Evolutionary conservation across 768 basidiomycete species (phyloP), one percentile per base, ranked within the genome.

Genomic region (Tulasnella sp.): DNA sequence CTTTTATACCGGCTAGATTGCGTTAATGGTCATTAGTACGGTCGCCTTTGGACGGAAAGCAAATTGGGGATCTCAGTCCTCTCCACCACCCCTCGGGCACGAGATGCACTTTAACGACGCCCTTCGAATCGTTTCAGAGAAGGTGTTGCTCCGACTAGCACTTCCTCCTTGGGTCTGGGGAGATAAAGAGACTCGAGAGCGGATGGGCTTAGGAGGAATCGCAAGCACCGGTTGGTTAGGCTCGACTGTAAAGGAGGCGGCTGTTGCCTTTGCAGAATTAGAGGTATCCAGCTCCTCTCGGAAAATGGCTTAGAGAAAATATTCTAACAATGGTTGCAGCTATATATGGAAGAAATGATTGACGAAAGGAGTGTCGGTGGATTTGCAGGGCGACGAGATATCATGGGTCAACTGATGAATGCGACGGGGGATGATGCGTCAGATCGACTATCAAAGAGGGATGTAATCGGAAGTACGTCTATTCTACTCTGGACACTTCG

Each of bases 391-490:
- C 42, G 52, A 24, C 44, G 46, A 3, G 75, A 75, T 48, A n/a
- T 75, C 24, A 44, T 75, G 39, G 52, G 75, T 38, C 44, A 75
- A 12, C 44, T 75, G 0, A 75, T 75, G 44, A 16, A 56, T 27
- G 75, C 75, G 2, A 75, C 24, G n/a, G 75, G 44, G 9, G 75
- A 75, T 9, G 75, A 75, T n/a, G 75, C 34, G 19, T 44, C 75
- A 12, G 75, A 56, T 16, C 18, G 75, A 14, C 16, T 75, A 19
- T 42, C 40, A n/a, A 44, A 48, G 39, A 44, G 75, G 9, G 75
- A 75, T 24, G 75, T 75, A 21, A 75, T 56, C 21, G 75, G 75
- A 42, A 75, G 75, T 75, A 75, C n/a, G 75, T 24, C 27, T n/a
- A 3, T 21, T 7, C 24, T 31, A 12, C 14, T 44, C n/a, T 16